Evolutionary conservation across 2,329 filamentous ascomycete species (phyloP).

Genomic region (Ascochyta clinopodiicola): DNA sequence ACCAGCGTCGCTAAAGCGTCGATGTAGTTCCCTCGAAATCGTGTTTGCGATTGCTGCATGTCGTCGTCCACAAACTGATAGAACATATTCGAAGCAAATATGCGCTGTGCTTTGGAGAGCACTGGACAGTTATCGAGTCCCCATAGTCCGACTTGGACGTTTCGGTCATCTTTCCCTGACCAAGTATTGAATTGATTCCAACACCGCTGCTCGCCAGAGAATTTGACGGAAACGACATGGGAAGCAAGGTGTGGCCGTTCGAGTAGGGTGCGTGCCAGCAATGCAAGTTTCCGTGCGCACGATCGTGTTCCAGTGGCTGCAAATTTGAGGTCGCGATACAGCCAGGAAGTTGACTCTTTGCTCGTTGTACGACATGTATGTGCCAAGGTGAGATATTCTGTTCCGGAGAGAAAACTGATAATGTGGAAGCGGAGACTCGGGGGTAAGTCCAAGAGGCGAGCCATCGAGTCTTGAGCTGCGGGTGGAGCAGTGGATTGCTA

Average conservation of each 20-base stretch:
- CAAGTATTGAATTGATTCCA: slow-evolving; percentile 34
- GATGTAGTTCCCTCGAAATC: slow-evolving; percentile 28
- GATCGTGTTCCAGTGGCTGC: slow-evolving; percentile 24
- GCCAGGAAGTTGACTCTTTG: slow-evolving; percentile 21
- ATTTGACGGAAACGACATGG: slow-evolving; percentile 22
- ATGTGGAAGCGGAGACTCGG: slow-evolving; percentile 19
- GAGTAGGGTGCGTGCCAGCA: slow-evolving; percentile 32
- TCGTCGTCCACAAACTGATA: slow-evolving; percentile 32
- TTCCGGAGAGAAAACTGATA: slow-evolving; percentile 24
- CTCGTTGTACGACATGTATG: slow-evolving; percentile 21
- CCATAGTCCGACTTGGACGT: slow-evolving; percentile 25
- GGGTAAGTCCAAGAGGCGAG: slow-evolving; percentile 27
- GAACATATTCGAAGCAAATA: slow-evolving; percentile 30
- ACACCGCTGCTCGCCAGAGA: slow-evolving; percentile 22
- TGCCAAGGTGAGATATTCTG: slow-evolving; percentile 21
- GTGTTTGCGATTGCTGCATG: slow-evolving; percentile 29
- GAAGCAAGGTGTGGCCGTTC: slow-evolving; percentile 24
- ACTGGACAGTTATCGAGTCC: slow-evolving; percentile 27
- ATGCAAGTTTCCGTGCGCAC: slow-evolving; percentile 27
- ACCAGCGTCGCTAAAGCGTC: slow-evolving; percentile 31
- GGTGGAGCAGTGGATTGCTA: neutral
- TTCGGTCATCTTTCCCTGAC: slow-evolving; percentile 13
- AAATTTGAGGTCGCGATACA: slow-evolving; percentile 32
- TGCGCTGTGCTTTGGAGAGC: slow-evolving; percentile 23
- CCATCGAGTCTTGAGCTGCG: slow-evolving; percentile 12